Percentiles rank a stretch among this genome's conserved stretches.
Evolutionary conservation across 176 grass and related monocot genomes (phyloP).

Genomic region (Rhynchospora breviuscula): DNA sequence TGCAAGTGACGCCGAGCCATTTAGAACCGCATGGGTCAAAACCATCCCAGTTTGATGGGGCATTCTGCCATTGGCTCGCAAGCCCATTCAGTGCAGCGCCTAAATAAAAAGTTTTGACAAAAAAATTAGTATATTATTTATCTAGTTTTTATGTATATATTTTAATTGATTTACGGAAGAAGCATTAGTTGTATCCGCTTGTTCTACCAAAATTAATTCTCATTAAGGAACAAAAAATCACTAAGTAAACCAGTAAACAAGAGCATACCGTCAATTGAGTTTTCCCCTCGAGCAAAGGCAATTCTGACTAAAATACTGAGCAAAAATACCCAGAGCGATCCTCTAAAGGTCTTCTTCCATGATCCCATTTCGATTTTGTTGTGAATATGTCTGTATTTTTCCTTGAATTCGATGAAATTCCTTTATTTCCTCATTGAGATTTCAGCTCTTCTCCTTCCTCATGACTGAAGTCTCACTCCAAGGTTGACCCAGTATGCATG

Average conservation of each 20-base stretch:
- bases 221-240: neutral
- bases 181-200: neutral
- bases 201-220: neutral
- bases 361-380: neutral
- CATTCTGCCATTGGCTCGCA: slow-evolving; percentile 31
- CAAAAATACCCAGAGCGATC: slow-evolving; percentile 17
- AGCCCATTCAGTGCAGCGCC: slow-evolving; percentile 38
- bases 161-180: neutral
- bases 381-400: neutral
- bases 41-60: slow-evolving; percentile 64
- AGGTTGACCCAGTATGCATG: slow-evolving; percentile 13
- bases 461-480: neutral
- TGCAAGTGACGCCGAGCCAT: slow-evolving; percentile 60
- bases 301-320: slow-evolving; percentile 19
- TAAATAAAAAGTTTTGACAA: slow-evolving; percentile 19
- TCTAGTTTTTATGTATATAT: neutral
- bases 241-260: neutral
- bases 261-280: slow-evolving; percentile 32
- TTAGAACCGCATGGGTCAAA: slow-evolving; percentile 57
- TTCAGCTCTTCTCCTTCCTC: slow-evolving; percentile 10
- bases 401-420: slow-evolving; percentile 7
- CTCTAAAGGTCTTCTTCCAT: neutral
- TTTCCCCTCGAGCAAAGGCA: slow-evolving; percentile 11
- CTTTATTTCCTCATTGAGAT: neutral
- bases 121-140: neutral